Evolutionary conservation across 2,329 filamentous ascomycete genomes (phyloP).

Genomic region (Rhexocercosporidium sp.): DNA sequence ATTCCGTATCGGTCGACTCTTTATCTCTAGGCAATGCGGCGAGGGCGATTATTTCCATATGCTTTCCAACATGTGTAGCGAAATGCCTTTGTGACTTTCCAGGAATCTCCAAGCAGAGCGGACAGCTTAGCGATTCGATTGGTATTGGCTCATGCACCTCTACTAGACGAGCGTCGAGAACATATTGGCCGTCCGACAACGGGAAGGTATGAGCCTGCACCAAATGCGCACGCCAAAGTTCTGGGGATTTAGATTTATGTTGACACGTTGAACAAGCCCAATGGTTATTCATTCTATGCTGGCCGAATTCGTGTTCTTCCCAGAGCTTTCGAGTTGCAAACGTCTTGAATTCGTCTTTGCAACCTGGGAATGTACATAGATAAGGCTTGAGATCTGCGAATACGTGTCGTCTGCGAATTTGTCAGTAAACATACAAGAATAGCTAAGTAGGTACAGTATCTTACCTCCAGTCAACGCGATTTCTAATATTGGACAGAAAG

Average conservation of each 20-base stretch:
- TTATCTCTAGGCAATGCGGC: neutral
- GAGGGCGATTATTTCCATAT: neutral
- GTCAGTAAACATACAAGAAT: neutral
- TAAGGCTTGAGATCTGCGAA: conserved; percentile 1
- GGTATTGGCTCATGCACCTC: neutral
- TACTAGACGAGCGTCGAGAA: neutral
- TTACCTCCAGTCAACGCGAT: neutral
- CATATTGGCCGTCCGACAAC: neutral
- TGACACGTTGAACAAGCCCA: conserved; percentile 4
- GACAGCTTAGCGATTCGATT: neutral
- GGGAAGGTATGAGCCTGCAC: neutral
- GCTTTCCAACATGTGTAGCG: neutral
- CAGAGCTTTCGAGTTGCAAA: neutral
- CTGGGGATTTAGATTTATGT: neutral
- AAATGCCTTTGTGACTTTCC: neutral
- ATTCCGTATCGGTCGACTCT: neutral
- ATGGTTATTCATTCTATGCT: neutral
- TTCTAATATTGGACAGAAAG: neutral
- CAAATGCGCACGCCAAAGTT: neutral
- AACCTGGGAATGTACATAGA: neutral
- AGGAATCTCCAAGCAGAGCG: neutral
- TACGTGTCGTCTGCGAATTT: neutral
- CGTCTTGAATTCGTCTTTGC: neutral
- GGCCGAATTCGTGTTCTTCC: neutral
- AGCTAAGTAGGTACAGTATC: neutral